A percentile compares a stretch with the other conserved stretches of the same genome.
Conservation (phyloP, 495 filamentous ascomycete species). For the Penicillium macrosclerotiorum region DNA sequence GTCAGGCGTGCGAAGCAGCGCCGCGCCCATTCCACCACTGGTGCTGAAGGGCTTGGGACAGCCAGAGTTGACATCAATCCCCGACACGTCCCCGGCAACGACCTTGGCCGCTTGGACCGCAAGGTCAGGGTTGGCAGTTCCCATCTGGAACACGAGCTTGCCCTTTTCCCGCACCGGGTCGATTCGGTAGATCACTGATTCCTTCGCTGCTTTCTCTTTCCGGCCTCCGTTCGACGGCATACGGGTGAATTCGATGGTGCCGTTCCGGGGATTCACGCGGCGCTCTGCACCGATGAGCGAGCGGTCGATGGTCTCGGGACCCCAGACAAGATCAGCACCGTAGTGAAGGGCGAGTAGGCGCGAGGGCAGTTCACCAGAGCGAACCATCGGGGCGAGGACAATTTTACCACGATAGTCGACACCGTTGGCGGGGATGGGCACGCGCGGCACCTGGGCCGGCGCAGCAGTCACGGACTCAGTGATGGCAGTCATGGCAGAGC, state of each 20-base stretch:
- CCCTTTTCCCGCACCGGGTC: constrained; percentile 71
- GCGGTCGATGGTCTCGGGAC: constrained; percentile 89
- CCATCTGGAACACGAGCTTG: constrained; percentile 84
- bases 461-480: constrained; percentile 31
- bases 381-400: constrained; percentile 96
- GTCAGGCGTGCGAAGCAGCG: constrained; percentile 79
- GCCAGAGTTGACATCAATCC: constrained; percentile 95
- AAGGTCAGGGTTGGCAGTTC: constrained; percentile 73
- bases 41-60: constrained; percentile 97
- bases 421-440: constrained; percentile 82
- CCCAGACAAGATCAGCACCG: constrained; percentile 96
- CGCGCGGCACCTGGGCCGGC: constrained; percentile 38
- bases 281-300: constrained; percentile 83
- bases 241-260: constrained; percentile 79
- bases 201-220: constrained; percentile 49
- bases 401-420: constrained; percentile 92
- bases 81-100: constrained; percentile 81
- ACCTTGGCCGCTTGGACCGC: constrained; percentile 82
- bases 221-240: constrained; percentile 62
- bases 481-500: constrained; percentile 54
- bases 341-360: constrained; percentile 86
- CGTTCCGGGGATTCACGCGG: constrained; percentile 68
- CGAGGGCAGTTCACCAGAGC: constrained; percentile 89
- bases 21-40: constrained; percentile 90
- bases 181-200: constrained; percentile 78